phyloP scores from a whole-genome alignment of 202 grass and related monocot species.

The Schoenoplectus tabernaemontani region DNA sequence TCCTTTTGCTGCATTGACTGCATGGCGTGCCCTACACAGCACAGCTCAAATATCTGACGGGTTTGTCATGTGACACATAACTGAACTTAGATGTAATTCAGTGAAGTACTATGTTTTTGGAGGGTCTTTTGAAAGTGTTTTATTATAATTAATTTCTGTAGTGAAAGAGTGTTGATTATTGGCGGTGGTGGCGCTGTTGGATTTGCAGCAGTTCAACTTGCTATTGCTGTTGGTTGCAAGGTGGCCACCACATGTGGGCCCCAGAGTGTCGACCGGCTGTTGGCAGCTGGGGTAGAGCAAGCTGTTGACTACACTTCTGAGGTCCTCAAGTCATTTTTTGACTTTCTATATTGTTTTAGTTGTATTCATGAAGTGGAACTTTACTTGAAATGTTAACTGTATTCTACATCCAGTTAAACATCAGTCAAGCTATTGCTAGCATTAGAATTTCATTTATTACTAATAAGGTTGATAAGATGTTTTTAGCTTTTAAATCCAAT shows the following conservation, averaged over 20 bases:
- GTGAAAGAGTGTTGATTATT: constrained; percentile 78
- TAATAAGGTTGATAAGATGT: background rate
- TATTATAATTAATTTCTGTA: too few species aligned
- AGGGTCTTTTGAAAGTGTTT: background rate
- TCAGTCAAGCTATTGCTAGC: background rate
- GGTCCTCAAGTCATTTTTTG: constrained; percentile 32
- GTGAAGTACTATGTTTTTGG: background rate
- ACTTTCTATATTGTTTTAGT: constrained; percentile 3
- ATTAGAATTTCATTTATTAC: background rate
- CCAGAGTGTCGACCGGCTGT: constrained; percentile 62
- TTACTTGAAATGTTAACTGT: background rate
- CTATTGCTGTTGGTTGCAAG: constrained; percentile 56
- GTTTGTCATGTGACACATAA: constrained; percentile 37
- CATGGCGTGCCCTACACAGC: constrained; percentile 88
- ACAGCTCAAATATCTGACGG: constrained; percentile 73
- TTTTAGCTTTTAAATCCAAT: background rate
- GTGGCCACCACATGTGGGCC: constrained; percentile 79
- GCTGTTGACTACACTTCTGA: constrained; percentile 84
- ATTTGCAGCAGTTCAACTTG: constrained; percentile 69
- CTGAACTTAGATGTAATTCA: background rate
- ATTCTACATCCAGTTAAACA: background rate
- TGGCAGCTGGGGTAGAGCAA: constrained; percentile 72
- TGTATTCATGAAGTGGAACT: constrained; percentile 15
- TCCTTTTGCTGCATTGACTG: constrained; percentile 93
- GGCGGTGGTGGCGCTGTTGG: constrained; percentile 96